Conservation (phyloP, 108 stramenopile genomes). For the Skeletonema marinoi region DNA sequence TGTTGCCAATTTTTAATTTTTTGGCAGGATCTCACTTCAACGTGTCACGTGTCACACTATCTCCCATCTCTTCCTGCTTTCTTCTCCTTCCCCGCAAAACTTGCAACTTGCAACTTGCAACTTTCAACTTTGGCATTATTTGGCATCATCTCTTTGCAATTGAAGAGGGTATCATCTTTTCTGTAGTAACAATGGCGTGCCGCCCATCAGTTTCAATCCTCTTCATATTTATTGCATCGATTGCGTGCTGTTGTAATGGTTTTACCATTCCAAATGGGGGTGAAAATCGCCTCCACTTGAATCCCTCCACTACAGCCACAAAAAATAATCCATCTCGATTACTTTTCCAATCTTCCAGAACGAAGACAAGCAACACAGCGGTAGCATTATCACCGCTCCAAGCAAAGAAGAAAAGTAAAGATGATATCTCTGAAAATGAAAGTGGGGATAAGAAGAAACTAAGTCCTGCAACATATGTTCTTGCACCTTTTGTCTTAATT, state of each 20-base stretch:
- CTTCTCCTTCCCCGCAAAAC: too few relatives aligned
- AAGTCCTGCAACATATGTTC: slow-evolving; percentile 52
- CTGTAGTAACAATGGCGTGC: background rate
- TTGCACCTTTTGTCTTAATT: slow-evolving; percentile 48
- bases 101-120: too few relatives aligned
- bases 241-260: background rate
- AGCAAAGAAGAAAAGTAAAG: background rate
- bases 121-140: too few relatives aligned
- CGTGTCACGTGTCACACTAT: too few relatives aligned
- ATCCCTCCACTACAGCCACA: background rate
- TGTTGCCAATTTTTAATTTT: too few relatives aligned
- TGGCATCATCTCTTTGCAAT: too few relatives aligned
- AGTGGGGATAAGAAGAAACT: slow-evolving; percentile 19
- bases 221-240: background rate
- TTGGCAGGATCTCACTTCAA: too few relatives aligned
- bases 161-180: too few relatives aligned
- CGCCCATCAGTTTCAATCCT: background rate
- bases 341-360: background rate
- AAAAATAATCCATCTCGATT: background rate
- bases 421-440: background rate
- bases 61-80: too few relatives aligned
- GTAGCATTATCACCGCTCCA: background rate
- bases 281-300: background rate
- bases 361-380: background rate
- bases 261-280: background rate